These are phyloP conservation scores for Nakazawaea ishiwadae DNA, from an alignment of 805 yeast species.

Conservation along the genomic window DNA sequence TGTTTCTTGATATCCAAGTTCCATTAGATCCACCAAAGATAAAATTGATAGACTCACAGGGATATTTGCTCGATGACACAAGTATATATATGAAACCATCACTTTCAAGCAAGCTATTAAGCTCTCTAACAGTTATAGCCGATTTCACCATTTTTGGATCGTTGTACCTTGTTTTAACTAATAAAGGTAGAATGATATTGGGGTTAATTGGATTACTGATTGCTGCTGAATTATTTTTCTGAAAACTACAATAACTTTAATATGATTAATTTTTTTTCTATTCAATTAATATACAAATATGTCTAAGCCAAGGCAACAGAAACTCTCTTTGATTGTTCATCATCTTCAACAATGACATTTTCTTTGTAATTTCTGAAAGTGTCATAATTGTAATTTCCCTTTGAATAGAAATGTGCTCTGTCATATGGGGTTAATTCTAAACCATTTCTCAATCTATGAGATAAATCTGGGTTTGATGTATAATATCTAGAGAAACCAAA, in stretches of 20 bases:
- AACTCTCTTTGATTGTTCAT: background rate
- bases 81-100: conserved; percentile 22
- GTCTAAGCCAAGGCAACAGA: conserved; percentile 1
- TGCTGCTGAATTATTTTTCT: conserved; percentile 6
- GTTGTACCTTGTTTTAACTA: conserved; percentile 3
- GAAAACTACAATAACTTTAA: too few species aligned
- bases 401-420: conserved; percentile 34
- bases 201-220: background rate
- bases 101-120: background rate
- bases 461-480: conserved; percentile 37
- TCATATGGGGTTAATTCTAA: conserved; percentile 29
- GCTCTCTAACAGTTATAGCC: background rate
- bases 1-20: conserved; percentile 44
- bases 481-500: conserved; percentile 30
- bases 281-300: too few species aligned
- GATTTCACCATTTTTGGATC: conserved; percentile 1
- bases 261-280: too few species aligned
- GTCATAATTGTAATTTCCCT: conserved; percentile 29
- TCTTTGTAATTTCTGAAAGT: conserved; percentile 24
- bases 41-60: conserved; percentile 20
- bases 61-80: conserved; percentile 23
- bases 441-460: conserved; percentile 29
- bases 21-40: conserved; percentile 43
- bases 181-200: conserved; percentile 3
- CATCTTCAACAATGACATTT: background rate